Evolutionary conservation across 2,329 filamentous ascomycete species (phyloP).

Genomic region (Hymenoscyphus occultus): DNA sequence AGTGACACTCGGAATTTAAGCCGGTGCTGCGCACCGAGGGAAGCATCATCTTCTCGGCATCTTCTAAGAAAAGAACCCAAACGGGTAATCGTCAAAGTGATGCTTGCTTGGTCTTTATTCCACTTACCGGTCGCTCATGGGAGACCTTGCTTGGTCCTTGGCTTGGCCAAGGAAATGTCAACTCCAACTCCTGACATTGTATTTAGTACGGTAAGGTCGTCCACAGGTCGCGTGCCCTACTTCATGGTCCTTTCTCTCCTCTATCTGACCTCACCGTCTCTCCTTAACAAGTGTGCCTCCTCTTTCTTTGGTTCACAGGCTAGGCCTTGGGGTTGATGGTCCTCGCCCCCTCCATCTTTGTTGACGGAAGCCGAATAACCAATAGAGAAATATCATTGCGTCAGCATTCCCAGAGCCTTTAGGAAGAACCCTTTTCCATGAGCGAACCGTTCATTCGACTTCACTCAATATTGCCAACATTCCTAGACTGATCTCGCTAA

Average conservation of each 20-base stretch:
- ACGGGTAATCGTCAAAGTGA: not conserved
- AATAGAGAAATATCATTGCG: conserved; percentile 2
- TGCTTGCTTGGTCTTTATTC: not conserved
- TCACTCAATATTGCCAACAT: not conserved
- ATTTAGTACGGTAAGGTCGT: not conserved
- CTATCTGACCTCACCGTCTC: not conserved
- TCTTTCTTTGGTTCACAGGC: not conserved
- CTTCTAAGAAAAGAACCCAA: not conserved
- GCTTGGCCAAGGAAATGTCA: not conserved
- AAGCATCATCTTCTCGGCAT: not conserved
- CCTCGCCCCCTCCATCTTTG: not conserved
- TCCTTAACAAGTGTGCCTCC: not conserved
- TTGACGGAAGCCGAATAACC: conserved; percentile 1
- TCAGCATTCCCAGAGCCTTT: not conserved
- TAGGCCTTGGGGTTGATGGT: not conserved
- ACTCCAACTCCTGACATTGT: not conserved
- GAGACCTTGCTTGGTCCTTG: not conserved
- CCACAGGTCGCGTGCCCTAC: not conserved
- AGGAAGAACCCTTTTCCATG: not conserved
- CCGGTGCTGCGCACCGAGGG: too few species aligned
- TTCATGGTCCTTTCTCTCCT: not conserved
- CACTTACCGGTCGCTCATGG: not conserved
- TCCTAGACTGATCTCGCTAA: not conserved
- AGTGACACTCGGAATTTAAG: too few species aligned
- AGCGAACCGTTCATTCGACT: conserved; percentile 3